A percentile compares a stretch with the other conserved stretches of the same genome.
Conservation (phyloP, 371 early-diverging fungal species). For the Apophysomyces sp. region DNA sequence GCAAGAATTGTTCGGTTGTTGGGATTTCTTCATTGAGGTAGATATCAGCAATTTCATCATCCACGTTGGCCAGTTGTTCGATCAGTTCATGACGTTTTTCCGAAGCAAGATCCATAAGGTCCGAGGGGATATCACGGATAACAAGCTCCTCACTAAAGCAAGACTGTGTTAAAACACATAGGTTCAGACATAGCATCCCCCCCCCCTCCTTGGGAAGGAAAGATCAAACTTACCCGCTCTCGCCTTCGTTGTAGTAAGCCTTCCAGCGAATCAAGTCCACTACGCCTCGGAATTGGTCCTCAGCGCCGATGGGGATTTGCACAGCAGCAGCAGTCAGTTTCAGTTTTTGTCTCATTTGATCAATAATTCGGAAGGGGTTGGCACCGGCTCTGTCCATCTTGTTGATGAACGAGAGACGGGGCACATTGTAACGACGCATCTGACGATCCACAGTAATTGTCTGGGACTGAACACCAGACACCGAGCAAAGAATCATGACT, state of each 20-base stretch:
- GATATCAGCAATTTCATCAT: constrained; percentile 85
- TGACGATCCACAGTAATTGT: constrained; percentile 97
- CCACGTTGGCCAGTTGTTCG: constrained; percentile 83
- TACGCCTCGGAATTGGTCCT: constrained; percentile 89
- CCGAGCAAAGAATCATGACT: constrained; percentile 82
- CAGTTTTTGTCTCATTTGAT: constrained; percentile 88
- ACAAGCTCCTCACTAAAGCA: constrained; percentile 59
- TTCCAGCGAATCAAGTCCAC: constrained; percentile 88
- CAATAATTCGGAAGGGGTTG: constrained; percentile 90
- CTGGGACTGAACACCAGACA: constrained; percentile 89
- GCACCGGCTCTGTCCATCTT: constrained; percentile 95
- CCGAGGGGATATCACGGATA: constrained; percentile 77
- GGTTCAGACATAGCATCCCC: too few relatives aligned
- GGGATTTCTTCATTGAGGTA: constrained; percentile 79
- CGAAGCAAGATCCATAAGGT: constrained; percentile 68
- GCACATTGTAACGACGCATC: constrained; percentile 89
- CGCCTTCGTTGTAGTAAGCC: constrained; percentile 89
- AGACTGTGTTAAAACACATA: neutral
- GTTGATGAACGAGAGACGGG: constrained; percentile 87
- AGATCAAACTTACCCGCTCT: constrained; percentile 73
- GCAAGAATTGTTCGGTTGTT: constrained; percentile 65
- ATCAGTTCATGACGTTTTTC: constrained; percentile 80
- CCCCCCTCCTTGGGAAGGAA: too few relatives aligned
- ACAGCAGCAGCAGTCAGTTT: constrained; percentile 89
- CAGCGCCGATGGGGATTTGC: constrained; percentile 93